phyloP scores from a whole-genome alignment of 1,284 basidiomycete genomes.

The Lentinula novae-zelandiae region DNA sequence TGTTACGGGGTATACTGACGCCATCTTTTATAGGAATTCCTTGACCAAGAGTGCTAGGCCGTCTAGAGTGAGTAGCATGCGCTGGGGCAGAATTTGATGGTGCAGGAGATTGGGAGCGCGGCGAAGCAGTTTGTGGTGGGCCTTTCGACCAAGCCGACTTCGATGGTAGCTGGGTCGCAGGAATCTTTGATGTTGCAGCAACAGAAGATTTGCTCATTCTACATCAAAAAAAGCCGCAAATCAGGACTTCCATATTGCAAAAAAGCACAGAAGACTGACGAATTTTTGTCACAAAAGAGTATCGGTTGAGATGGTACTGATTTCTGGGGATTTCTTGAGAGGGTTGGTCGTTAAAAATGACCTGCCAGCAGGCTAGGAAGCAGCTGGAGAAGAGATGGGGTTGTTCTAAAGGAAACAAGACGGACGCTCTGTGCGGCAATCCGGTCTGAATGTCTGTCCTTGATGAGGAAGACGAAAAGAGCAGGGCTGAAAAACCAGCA shows the following conservation, averaged over 20 bases:
- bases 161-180: conserved; percentile 56
- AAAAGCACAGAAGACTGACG: conserved; percentile 37
- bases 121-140: conserved; percentile 65
- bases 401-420: conserved; percentile 12
- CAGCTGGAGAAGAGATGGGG: conserved; percentile 20
- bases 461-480: conserved; percentile 12
- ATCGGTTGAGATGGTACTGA: conserved; percentile 28
- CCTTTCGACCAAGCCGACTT: conserved; percentile 83
- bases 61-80: conserved; percentile 61
- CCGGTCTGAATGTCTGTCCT: conserved; percentile 16
- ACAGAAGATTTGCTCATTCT: conserved; percentile 88
- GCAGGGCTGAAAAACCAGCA: conserved; percentile 1
- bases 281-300: conserved; percentile 38
- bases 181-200: conserved; percentile 65
- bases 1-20: conserved; percentile 56
- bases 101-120: conserved; percentile 75
- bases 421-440: conserved; percentile 16
- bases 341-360: conserved; percentile 78
- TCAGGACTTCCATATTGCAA: conserved; percentile 7
- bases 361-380: conserved; percentile 84
- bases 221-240: conserved; percentile 15
- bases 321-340: conserved; percentile 55
- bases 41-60: conserved; percentile 67
- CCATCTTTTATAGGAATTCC: conserved; percentile 73
- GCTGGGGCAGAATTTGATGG: conserved; percentile 43